A percentile compares a stretch with the other conserved stretches of the same genome.
Conservation (phyloP, 148 eudicot genomes). For the Rhododendron kiyosumense region DNA sequence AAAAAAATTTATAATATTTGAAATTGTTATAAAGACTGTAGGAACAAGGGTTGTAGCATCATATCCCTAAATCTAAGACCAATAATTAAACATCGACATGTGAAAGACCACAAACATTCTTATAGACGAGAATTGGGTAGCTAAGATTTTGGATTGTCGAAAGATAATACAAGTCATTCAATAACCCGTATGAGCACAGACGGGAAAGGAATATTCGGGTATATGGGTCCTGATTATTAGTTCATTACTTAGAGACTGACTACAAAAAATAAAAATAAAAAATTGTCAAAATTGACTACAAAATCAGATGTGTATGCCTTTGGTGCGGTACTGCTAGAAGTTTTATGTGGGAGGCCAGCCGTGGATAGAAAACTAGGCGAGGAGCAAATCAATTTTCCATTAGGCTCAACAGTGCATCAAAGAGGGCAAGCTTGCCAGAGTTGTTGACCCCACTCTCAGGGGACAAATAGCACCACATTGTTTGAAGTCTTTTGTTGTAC, state of each 20-base stretch:
- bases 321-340: not conserved
- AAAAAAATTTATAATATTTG: too few relatives aligned
- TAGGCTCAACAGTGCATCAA: too few relatives aligned
- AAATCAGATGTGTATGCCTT: not conserved
- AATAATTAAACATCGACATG: not conserved
- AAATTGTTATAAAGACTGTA: too few relatives aligned
- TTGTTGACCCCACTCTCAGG: too few relatives aligned
- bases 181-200: not conserved
- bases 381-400: too few relatives aligned
- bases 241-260: not conserved
- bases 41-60: too few relatives aligned
- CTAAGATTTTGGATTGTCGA: conserved; percentile 1
- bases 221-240: not conserved
- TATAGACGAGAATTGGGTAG: conserved; percentile 5
- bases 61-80: too few relatives aligned
- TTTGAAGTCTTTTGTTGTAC: too few relatives aligned
- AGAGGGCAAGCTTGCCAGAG: too few relatives aligned
- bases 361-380: not conserved
- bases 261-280: too few relatives aligned
- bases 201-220: not conserved
- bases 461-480: too few relatives aligned
- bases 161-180: not conserved
- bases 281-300: too few relatives aligned
- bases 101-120: not conserved
- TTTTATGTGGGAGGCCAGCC: not conserved